Evolutionary conservation across 1,284 basidiomycete species (phyloP).

Genomic region (Cryptococcus sp.): DNA sequence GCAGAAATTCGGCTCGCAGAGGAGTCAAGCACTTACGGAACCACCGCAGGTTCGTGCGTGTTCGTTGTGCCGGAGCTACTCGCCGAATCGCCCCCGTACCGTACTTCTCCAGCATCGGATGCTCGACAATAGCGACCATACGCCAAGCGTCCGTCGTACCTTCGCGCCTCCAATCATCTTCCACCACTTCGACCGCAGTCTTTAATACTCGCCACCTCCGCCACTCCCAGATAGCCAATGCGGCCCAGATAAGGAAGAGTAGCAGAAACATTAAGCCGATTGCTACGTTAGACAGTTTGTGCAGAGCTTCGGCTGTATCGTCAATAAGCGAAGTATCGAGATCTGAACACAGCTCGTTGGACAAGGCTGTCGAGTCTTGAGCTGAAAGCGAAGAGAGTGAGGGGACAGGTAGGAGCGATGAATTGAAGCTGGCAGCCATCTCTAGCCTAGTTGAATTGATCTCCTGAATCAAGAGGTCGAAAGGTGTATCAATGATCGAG

Average conservation of each 20-base stretch:
- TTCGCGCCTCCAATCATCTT: slow-evolving; percentile 34
- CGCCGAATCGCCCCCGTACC: slow-evolving; percentile 26
- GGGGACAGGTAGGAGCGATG: slow-evolving; percentile 71
- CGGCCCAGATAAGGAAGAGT: slow-evolving; percentile 47
- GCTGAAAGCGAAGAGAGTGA: slow-evolving; percentile 33
- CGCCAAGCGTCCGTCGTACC: slow-evolving; percentile 39
- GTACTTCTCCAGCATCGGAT: slow-evolving; percentile 48
- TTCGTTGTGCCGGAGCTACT: slow-evolving; percentile 23
- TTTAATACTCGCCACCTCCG: slow-evolving; percentile 43
- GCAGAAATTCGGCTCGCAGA: background rate
- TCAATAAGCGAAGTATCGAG: slow-evolving; percentile 82
- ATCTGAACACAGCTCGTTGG: slow-evolving; percentile 61
- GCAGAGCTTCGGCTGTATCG: slow-evolving; percentile 71
- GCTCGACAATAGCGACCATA: slow-evolving; percentile 47
- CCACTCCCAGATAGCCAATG: slow-evolving; percentile 51
- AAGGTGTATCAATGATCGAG: slow-evolving; percentile 74
- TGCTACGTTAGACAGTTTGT: slow-evolving; percentile 74
- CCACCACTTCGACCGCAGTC: slow-evolving; percentile 40
- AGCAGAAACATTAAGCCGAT: slow-evolving; percentile 63
- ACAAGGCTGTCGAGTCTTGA: slow-evolving; percentile 21
- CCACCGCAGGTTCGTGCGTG: slow-evolving; percentile 49
- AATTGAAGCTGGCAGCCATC: slow-evolving; percentile 63
- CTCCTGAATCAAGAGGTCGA: slow-evolving; percentile 78
- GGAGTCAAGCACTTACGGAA: slow-evolving; percentile 38
- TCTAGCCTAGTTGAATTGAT: slow-evolving; percentile 82